Percentiles rank a stretch among this genome's conserved stretches.
Evolutionary conservation across 495 filamentous ascomycete genomes (phyloP).

Genomic region (Penicillium canescens): DNA sequence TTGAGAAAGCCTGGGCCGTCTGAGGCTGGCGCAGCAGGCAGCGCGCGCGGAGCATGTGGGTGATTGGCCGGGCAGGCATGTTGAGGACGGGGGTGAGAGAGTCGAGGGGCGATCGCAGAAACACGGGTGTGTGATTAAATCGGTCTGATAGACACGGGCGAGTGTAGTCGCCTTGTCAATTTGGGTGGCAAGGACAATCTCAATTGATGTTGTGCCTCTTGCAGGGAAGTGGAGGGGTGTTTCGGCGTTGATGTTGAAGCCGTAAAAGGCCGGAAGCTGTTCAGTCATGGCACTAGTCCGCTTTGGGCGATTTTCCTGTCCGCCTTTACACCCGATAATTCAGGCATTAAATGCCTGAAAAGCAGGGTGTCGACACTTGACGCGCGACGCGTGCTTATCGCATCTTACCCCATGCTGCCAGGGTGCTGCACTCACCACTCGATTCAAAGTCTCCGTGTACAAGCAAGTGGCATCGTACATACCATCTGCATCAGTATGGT

Average conservation of each 20-base stretch:
- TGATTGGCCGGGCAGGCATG: slow-evolving; percentile 45
- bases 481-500: neutral
- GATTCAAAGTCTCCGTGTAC: slow-evolving; percentile 3
- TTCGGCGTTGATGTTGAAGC: slow-evolving; percentile 47
- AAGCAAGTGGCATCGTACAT: slow-evolving; percentile 2
- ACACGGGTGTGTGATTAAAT: slow-evolving; percentile 5
- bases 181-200: slow-evolving; percentile 11
- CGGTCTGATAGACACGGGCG: slow-evolving; percentile 9
- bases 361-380: slow-evolving; percentile 26
- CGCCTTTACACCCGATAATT: slow-evolving; percentile 29
- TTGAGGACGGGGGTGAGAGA: slow-evolving; percentile 26
- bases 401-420: slow-evolving; percentile 13
- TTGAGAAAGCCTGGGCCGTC: slow-evolving; percentile 44
- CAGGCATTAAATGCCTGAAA: slow-evolving; percentile 30
- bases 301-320: slow-evolving; percentile 30
- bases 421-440: neutral
- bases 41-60: slow-evolving; percentile 44
- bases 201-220: slow-evolving; percentile 27
- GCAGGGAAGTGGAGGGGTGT: slow-evolving; percentile 36
- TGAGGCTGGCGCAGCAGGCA: slow-evolving; percentile 39
- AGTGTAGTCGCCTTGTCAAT: slow-evolving; percentile 17
- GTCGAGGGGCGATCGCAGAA: slow-evolving; percentile 3
- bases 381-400: slow-evolving; percentile 45
- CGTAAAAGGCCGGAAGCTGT: slow-evolving; percentile 45
- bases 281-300: slow-evolving; percentile 37